Percentiles rank a stretch among this genome's conserved stretches.
These are phyloP conservation scores for Staphylotrichum longicolle DNA, from an alignment of 495 filamentous ascomycete species.

Conservation along the genomic window DNA sequence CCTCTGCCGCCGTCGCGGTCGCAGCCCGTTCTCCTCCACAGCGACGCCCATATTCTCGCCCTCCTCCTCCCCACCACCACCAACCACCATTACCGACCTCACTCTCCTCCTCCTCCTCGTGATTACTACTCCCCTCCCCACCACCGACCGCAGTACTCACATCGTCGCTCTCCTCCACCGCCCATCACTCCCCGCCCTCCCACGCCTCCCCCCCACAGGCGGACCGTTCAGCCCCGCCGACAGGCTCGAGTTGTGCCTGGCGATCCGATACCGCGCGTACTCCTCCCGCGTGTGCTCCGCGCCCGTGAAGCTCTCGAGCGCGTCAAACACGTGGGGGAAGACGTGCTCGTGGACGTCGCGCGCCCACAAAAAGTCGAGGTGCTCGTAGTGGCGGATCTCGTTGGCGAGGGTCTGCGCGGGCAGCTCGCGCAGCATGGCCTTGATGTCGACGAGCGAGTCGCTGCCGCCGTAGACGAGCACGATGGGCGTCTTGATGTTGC, in stretches of 20 bases:
- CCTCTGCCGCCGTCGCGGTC: no score
- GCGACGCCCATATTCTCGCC: no score
- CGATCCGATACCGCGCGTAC: conserved; percentile 47
- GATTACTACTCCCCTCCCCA: conserved; percentile 11
- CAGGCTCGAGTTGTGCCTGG: conserved; percentile 26
- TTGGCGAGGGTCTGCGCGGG: conserved; percentile 79
- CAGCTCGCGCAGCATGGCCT: conserved; percentile 84
- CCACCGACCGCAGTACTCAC: conserved; percentile 35
- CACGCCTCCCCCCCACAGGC: not conserved
- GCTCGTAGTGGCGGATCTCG: conserved; percentile 86
- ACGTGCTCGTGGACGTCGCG: conserved; percentile 78
- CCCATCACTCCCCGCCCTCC: conserved; percentile 4
- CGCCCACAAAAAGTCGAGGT: conserved; percentile 97
- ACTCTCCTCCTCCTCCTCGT: conserved; percentile 15
- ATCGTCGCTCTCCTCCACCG: conserved; percentile 32
- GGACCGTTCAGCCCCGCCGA: not conserved
- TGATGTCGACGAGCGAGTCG: conserved; percentile 93
- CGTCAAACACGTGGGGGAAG: conserved; percentile 85
- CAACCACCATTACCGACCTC: not conserved
- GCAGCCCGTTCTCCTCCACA: not conserved
- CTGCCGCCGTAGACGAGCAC: conserved; percentile 89
- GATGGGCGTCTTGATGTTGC: conserved; percentile 94
- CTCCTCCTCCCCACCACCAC: no score
- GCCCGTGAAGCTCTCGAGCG: conserved; percentile 65
- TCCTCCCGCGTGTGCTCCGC: conserved; percentile 52